These are phyloP conservation scores for Chlamydomonas sp. DNA, from an alignment of 139 green algal species.

Conservation along the genomic window DNA sequence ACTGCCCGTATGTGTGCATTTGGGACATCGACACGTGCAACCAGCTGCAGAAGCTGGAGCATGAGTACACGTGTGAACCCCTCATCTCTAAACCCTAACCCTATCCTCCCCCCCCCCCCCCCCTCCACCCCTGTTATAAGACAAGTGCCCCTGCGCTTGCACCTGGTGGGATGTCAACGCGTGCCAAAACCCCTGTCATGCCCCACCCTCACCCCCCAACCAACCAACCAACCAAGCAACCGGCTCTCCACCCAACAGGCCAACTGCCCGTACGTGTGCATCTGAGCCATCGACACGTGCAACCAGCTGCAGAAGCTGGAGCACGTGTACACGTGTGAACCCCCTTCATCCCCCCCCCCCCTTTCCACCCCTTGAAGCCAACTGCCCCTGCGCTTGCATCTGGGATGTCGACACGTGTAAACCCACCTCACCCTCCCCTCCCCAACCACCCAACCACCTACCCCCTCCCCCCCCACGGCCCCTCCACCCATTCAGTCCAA, in stretches of 20 bases:
- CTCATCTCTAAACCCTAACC: too few relatives aligned
- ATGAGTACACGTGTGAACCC: too few relatives aligned
- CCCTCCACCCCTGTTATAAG: background rate
- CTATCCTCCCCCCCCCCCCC: background rate
- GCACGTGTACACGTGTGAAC: too few relatives aligned
- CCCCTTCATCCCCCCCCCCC: background rate
- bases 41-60: too few relatives aligned
- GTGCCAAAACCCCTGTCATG: background rate
- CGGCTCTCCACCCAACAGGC: background rate
- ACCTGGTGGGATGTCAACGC: too few relatives aligned
- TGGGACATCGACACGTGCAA: too few relatives aligned
- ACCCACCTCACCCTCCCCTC: background rate
- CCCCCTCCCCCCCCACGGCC: background rate
- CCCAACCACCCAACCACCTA: background rate
- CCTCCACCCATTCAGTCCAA: constrained; percentile 6
- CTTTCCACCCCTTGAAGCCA: background rate
- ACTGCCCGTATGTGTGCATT: too few relatives aligned
- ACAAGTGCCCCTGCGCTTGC: background rate
- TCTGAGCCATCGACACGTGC: too few relatives aligned
- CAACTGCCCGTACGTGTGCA: too few relatives aligned
- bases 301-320: too few relatives aligned
- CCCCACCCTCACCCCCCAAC: background rate
- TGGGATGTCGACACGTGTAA: too few relatives aligned
- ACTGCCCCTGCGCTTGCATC: background rate
- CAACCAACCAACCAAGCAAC: background rate